Evolutionary conservation across 2,329 filamentous ascomycete species (phyloP).

Genomic region (Epichloe typhina): DNA sequence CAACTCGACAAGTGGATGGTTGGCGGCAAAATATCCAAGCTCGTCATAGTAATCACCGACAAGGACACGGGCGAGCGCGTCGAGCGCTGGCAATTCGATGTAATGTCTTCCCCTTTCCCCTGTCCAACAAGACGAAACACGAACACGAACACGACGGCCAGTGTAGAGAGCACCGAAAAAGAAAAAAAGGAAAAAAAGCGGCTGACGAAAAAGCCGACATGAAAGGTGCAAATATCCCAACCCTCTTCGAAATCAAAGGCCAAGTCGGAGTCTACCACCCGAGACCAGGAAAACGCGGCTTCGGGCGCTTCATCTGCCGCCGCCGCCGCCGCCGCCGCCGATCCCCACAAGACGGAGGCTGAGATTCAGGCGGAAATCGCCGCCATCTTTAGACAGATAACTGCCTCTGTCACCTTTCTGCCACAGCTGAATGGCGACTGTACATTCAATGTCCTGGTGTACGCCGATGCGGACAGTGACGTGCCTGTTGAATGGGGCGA

Average conservation of each 20-base stretch:
- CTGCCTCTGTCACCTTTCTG: slow-evolving; percentile 90
- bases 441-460: slow-evolving; percentile 97
- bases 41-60: slow-evolving; percentile 91
- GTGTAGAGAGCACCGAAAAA: not conserved
- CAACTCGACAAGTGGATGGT: slow-evolving; percentile 98
- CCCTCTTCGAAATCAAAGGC: slow-evolving; percentile 22
- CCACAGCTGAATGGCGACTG: slow-evolving; percentile 82
- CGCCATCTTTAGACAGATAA: slow-evolving; percentile 94
- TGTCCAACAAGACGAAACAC: not conserved
- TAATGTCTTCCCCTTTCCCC: slow-evolving; percentile 25
- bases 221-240: slow-evolving; percentile 15
- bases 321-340: slow-evolving; percentile 14
- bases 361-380: slow-evolving; percentile 96
- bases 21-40: slow-evolving; percentile 89
- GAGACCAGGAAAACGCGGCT: slow-evolving; percentile 60
- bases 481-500: slow-evolving; percentile 98
- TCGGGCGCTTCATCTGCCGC: slow-evolving; percentile 12
- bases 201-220: not conserved
- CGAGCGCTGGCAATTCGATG: slow-evolving; percentile 97
- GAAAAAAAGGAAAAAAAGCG: slow-evolving; percentile 7
- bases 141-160: too few species aligned
- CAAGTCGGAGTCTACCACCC: slow-evolving; percentile 28
- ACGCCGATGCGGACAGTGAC: slow-evolving; percentile 91
- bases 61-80: slow-evolving; percentile 95
- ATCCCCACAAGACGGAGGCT: slow-evolving; percentile 71